phyloP scores from a whole-genome alignment of 2,329 filamentous ascomycete genomes.

The Dothideomycetes sp. region DNA sequence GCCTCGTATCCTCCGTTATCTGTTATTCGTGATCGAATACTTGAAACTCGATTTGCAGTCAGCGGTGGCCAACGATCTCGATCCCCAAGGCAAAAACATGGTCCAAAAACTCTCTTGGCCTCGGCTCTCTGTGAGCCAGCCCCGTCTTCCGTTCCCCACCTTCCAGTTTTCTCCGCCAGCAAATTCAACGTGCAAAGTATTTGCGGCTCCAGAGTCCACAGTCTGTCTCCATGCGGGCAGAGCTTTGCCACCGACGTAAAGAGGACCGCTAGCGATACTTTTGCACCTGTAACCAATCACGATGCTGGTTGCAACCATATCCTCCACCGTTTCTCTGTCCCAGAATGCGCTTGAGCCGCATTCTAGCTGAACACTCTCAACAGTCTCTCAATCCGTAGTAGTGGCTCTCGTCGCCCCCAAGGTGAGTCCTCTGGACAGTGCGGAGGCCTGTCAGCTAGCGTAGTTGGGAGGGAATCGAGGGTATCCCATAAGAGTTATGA shows the following conservation, averaged over 20 bases:
- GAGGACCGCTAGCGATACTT: conserved; percentile 1
- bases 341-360: conserved; percentile 7
- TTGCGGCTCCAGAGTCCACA: conserved; percentile 1
- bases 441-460: not conserved
- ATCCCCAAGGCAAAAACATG: too few species aligned
- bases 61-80: too few species aligned
- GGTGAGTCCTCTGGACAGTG: conserved; percentile 1
- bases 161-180: not conserved
- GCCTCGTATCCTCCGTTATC: too few species aligned
- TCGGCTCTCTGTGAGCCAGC: too few species aligned
- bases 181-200: not conserved
- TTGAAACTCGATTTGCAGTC: too few species aligned
- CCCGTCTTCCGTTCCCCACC: too few species aligned
- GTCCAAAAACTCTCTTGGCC: too few species aligned
- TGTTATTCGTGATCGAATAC: too few species aligned
- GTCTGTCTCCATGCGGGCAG: not conserved
- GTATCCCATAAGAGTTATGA: conserved; percentile 10
- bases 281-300: conserved; percentile 1
- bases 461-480: conserved; percentile 2
- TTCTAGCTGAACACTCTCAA: conserved; percentile 5
- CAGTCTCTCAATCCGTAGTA: too few species aligned
- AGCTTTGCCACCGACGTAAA: conserved; percentile 11
- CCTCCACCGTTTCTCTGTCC: not conserved
- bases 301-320: not conserved
- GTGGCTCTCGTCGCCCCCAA: too few species aligned